These are phyloP conservation scores for Cynara cardunculus DNA, from an alignment of 129 eudicot genomes.

Conservation along the genomic window DNA sequence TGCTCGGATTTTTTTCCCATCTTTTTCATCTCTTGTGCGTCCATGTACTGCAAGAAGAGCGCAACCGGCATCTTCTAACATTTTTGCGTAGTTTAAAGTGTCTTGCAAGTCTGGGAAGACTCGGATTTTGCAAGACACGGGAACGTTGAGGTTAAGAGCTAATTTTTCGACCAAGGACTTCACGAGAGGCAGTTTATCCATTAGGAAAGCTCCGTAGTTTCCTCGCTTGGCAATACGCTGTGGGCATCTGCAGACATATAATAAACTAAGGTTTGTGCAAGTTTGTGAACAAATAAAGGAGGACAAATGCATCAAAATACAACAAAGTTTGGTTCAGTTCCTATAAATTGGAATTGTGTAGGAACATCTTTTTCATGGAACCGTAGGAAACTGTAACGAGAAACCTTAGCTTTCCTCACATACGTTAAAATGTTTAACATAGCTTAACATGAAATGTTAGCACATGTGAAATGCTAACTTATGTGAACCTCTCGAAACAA, in stretches of 20 bases:
- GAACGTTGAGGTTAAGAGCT: constrained; percentile 61
- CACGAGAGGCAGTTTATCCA: constrained; percentile 88
- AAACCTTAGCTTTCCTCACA: background rate
- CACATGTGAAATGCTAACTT: too few species aligned
- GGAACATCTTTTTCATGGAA: background rate
- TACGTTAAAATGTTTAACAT: too few species aligned
- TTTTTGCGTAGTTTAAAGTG: constrained; percentile 74
- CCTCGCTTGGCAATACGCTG: constrained; percentile 91
- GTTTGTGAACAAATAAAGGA: background rate
- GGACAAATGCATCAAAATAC: background rate
- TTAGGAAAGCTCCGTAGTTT: constrained; percentile 88
- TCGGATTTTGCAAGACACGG: constrained; percentile 91
- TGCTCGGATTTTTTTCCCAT: constrained; percentile 73
- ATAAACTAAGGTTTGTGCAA: background rate
- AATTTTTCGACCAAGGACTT: constrained; percentile 77
- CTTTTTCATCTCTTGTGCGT: constrained; percentile 85
- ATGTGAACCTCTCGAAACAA: background rate
- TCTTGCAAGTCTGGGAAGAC: constrained; percentile 72
- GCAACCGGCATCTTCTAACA: constrained; percentile 95
- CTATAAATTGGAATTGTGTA: background rate
- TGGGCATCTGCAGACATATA: constrained; percentile 58
- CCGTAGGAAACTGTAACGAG: background rate
- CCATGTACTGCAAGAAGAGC: constrained; percentile 90
- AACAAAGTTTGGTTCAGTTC: background rate
- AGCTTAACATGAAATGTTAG: background rate